Evolutionary conservation across 202 grass and related monocot species (phyloP), one percentile per base, ranked within the genome.

Genomic region (Cymbopogon flexuosus): DNA sequence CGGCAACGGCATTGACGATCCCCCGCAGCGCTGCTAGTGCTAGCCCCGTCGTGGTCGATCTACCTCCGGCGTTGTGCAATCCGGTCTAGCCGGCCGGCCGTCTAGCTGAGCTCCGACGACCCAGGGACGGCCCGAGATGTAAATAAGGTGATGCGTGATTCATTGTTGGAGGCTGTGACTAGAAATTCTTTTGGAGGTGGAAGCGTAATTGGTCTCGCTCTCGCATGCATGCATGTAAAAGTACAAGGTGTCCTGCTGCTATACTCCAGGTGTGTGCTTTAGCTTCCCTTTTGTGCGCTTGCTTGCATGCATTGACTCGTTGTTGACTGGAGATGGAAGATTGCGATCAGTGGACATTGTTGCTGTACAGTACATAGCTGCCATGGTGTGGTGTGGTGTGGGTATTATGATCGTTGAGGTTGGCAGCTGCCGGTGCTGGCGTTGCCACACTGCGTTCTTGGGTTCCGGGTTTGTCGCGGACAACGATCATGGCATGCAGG

Each of bases 381-480:
- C 1, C 22, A 56, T 22, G 36, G 65, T 41, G 21, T 58, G 36
- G 65, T 41, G 21, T 58, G 57, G 16, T 63, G 29, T 13, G 39
- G 34, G 27, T 27, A 27, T 10, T 24, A 86, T 88, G 86, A 52
- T 88, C 22, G 22, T 23, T 30, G 36, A 58, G 52, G 71, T 10
- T 52, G 54, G 1, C 30, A 10, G 29, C 3, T 23, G 51, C 15
- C 62, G 41, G 45, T 21, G 6, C 56, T 85, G n/a, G n/a, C 51
- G 6, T 54, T 18, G 51, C 16, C 27, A 27, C 51, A n/a, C 51
- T 10, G 8, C 2, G n/a, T 19, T 65, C 72, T 77, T 63, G 87
- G 78, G 78, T n/a, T 56, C 30, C 22, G 87, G 47, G 59, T 62
- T 78, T 79, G 87, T 83, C 79, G 83, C 49, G 79, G 61, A 51